phyloP scores from a whole-genome alignment of 768 basidiomycete genomes.

The Tylopilus vinaceipallidus region DNA sequence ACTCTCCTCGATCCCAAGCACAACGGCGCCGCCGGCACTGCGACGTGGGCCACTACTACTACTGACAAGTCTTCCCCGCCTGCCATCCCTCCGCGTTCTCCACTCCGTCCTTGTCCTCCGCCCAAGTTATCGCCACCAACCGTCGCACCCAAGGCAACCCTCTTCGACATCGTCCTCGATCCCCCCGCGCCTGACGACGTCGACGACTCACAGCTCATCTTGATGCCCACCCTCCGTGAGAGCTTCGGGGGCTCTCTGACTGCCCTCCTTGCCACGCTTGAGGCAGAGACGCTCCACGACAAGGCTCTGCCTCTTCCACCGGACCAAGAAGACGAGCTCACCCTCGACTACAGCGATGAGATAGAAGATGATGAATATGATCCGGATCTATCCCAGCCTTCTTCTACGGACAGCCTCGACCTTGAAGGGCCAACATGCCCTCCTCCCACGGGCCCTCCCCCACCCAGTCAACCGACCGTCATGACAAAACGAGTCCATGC shows the following conservation, averaged over 20 bases:
- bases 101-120: constrained; percentile 30
- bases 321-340: constrained; percentile 22
- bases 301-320: constrained; percentile 32
- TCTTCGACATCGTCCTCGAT: neutral
- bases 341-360: constrained; percentile 20
- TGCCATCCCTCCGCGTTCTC: constrained; percentile 32
- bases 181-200: constrained; percentile 9
- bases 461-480: constrained; percentile 32
- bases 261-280: constrained; percentile 29
- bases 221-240: constrained; percentile 31
- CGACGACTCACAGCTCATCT: constrained; percentile 14
- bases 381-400: constrained; percentile 22
- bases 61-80: constrained; percentile 12
- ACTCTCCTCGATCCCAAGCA: constrained; percentile 29
- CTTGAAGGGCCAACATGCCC: constrained; percentile 14
- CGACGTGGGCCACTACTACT: neutral
- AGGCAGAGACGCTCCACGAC: constrained; percentile 30
- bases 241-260: constrained; percentile 34
- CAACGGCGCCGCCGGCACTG: constrained; percentile 11
- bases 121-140: neutral
- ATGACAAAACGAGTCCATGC: constrained; percentile 76
- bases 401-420: constrained; percentile 28
- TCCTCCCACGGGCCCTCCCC: constrained; percentile 5
- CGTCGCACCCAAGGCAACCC: constrained; percentile 6
- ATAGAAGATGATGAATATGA: constrained; percentile 31